A percentile compares a stretch with the other conserved stretches of the same genome.
Conservation (phyloP, 208 protist species). For the Leishmania major region DNA sequence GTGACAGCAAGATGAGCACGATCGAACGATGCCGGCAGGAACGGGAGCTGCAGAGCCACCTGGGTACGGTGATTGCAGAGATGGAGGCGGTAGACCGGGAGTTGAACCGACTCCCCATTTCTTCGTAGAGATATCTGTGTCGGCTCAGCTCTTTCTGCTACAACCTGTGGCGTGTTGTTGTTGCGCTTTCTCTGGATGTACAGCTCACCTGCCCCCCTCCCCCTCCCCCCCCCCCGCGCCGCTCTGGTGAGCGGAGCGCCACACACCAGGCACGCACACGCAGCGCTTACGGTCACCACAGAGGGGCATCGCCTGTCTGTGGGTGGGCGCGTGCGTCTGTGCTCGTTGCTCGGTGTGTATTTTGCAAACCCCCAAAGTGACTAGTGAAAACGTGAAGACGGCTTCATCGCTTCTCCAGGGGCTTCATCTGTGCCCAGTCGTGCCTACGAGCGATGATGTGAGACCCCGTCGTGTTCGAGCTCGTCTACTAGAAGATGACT, state of each 20-base stretch:
- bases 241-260: background rate
- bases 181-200: constrained; percentile 5
- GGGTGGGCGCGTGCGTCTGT: background rate
- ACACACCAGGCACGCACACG: background rate
- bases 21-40: constrained; percentile 58
- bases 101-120: constrained; percentile 22
- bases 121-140: constrained; percentile 1
- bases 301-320: background rate
- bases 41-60: constrained; percentile 46
- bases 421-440: background rate
- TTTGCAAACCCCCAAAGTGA: background rate
- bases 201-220: background rate
- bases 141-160: background rate
- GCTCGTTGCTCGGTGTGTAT: background rate
- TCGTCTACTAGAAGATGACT: background rate
- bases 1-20: constrained; percentile 14
- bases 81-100: constrained; percentile 80
- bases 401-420: background rate
- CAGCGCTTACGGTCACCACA: background rate
- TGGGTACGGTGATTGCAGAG: constrained; percentile 53
- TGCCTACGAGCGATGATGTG: background rate
- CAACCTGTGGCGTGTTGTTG: background rate
- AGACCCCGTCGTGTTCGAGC: background rate
- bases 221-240: no score
- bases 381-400: background rate